phyloP scores from a whole-genome alignment of 345 rosid species.

The Gynandropsis gynandra region DNA sequence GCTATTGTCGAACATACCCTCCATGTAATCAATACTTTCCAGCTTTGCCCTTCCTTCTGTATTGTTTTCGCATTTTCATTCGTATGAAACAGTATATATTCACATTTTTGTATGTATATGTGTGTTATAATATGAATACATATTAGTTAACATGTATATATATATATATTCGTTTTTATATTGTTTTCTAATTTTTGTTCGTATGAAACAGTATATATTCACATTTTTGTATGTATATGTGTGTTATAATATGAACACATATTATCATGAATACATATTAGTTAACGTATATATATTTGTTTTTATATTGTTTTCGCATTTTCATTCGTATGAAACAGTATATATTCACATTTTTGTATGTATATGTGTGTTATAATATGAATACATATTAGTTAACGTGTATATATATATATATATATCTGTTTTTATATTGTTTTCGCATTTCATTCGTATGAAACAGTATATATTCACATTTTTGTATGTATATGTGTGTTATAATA shows the following conservation, averaged over 20 bases:
- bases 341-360: neutral
- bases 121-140: too few relatives aligned
- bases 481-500: too few relatives aligned
- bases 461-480: neutral
- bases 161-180: neutral
- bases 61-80: neutral
- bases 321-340: neutral
- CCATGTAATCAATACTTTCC: constrained; percentile 34
- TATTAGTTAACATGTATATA: too few relatives aligned
- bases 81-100: neutral
- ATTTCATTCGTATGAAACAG: neutral
- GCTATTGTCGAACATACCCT: constrained; percentile 69
- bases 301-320: neutral
- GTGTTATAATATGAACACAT: too few relatives aligned
- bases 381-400: too few relatives aligned
- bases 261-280: too few relatives aligned
- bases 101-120: neutral
- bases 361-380: too few relatives aligned
- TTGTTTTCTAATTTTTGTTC: neutral
- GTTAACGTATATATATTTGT: too few relatives aligned
- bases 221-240: too few relatives aligned
- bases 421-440: too few relatives aligned
- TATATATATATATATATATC: too few relatives aligned
- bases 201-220: neutral
- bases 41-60: neutral